Evolutionary conservation across 352 stramenopile genomes (phyloP), one percentile per base, ranked within the genome.

Genomic region (Poterioochromonas sp.): DNA sequence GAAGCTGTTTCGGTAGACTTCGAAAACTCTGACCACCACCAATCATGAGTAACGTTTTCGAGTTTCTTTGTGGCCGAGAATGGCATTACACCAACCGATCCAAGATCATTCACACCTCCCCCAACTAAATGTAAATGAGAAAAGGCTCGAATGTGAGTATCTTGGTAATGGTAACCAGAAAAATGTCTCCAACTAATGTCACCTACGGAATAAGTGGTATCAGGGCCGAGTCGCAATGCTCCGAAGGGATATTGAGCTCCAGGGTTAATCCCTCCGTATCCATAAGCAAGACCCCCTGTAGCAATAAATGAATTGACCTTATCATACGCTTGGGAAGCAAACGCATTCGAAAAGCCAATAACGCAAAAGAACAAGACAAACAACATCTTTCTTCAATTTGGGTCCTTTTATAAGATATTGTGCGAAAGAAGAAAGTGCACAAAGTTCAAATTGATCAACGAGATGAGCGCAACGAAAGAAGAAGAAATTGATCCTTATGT

Each of bases 111-210:
- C 3, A 54, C 40, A n/a, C 65, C 65, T 18, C 37, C 65, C 12
- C 40, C 40, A 51, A 74, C 65, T 54, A 74, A 34, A 37, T 35
- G 37, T 12, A 37, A 54, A n/a, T 74, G 65, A 5, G 65, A 74
- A 74, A 74, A 74, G 22, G 22, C 65, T 8, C 65, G 65, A 35
- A 74, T 74, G 0, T 8, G 49, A 40, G 5, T n/a, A 35, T 74
- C 65, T 18, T 15, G 3, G n/a, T 74, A 74, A n/a, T 74, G 49
- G 40, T 74, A 74, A 37, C 65, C 65, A 39, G 39, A 58, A 35
- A 51, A 74, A 39, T 74, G 65, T 35, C 65, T 34, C 8, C 11
- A 74, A 51, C 20, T 35, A 26, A 74, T 39, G 53, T 74, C 41
- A 35, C 20, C 43, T 12, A 12, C 39, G 8, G 37, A 35, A 8